Conservation (phyloP, 208 protist genomes). For the Leishmania tarentolae region DNA sequence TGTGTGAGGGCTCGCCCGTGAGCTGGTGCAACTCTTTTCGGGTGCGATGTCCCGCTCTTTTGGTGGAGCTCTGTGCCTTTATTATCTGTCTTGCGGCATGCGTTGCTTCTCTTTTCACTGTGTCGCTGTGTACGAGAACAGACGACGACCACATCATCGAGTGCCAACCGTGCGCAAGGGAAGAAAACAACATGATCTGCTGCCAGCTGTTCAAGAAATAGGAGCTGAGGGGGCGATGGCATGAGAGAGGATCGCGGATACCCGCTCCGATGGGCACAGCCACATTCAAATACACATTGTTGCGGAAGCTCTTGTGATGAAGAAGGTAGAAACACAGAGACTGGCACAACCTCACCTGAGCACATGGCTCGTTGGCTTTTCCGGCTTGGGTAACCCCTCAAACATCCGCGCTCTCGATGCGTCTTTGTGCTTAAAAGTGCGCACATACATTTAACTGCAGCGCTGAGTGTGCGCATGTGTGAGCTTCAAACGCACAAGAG, state of each 20-base stretch:
- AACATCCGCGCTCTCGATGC: background rate
- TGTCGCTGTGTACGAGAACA: background rate
- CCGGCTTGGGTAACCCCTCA: background rate
- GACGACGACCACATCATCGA: background rate
- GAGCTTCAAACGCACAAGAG: background rate
- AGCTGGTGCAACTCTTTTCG: background rate
- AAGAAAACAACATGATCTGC: background rate
- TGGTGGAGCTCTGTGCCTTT: background rate
- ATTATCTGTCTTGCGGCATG: slow-evolving; percentile 6
- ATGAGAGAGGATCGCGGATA: background rate
- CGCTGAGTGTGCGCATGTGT: background rate
- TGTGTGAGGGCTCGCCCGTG: background rate
- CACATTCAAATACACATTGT: background rate
- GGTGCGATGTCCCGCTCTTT: background rate
- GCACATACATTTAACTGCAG: background rate
- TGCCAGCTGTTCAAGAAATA: background rate
- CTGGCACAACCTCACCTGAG: background rate
- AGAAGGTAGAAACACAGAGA: background rate
- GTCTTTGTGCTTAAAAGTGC: background rate
- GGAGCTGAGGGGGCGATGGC: background rate
- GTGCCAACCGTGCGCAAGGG: background rate
- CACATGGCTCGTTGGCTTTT: background rate
- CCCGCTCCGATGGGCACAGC: background rate
- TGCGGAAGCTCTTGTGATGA: background rate
- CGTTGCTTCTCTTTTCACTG: background rate